Conservation (phyloP, 441 rosid genomes). For the Sinapis alba region DNA sequence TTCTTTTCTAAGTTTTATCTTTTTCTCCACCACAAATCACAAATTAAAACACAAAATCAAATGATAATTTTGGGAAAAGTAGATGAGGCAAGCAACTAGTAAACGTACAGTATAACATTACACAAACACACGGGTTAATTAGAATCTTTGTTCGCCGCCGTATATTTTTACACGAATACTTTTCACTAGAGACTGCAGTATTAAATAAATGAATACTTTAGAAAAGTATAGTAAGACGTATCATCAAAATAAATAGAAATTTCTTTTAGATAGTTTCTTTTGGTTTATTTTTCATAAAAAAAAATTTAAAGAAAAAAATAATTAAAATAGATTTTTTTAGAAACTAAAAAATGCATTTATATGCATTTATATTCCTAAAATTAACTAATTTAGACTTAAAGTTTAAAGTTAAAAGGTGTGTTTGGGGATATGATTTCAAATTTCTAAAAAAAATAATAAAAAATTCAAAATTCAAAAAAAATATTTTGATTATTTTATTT, state of each 20-base stretch:
- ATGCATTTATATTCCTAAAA: no score
- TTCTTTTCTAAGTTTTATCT: constrained; percentile 37
- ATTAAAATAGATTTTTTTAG: no score
- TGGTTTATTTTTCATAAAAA: no score
- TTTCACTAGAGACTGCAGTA: background rate
- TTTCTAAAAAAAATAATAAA: no score
- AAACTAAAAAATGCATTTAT: no score
- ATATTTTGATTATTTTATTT: no score
- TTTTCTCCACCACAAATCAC: constrained; percentile 25
- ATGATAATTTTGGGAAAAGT: constrained; percentile 7
- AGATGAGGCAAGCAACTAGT: constrained; percentile 11
- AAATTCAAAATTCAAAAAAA: no score
- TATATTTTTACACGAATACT: background rate
- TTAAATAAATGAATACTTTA: background rate
- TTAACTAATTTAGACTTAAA: no score
- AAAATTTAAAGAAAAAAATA: no score
- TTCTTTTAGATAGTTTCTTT: no score
- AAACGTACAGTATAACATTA: background rate
- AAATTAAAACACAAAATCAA: constrained; percentile 14
- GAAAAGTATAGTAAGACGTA: background rate
- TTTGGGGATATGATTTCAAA: no score
- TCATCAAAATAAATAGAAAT: constrained; percentile 9
- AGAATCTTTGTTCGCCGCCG: background rate
- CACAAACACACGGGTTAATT: background rate
- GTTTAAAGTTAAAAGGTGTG: no score